Evolutionary conservation across 108 stramenopile genomes (phyloP), one percentile per base, ranked within the genome.

Genomic region (Mayamaea pseudoterrestris): DNA sequence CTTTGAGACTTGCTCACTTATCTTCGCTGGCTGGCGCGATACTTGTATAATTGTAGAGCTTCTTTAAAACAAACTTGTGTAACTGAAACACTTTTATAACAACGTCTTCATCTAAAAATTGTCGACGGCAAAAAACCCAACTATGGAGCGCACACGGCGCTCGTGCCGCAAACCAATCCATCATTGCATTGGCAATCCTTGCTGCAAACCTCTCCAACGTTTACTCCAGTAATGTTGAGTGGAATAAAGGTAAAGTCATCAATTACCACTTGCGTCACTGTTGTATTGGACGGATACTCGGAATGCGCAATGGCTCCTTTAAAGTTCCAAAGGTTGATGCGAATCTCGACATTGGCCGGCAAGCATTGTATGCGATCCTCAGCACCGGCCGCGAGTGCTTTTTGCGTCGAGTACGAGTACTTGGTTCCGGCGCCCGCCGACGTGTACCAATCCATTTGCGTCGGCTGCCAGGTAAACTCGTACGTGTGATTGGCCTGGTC

Each of bases 241-340:
- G 41, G 41, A 7, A 7, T 14, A 17, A 14, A 42, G 41, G 8
- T 14, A 16, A 42, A 11, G 16, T 42, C 41, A 17, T 42, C 41
- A 42, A 42, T 16, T 8, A 42, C 41, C 16, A 42, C 41, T 42
- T 14, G 7, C 41, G 17, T 16, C 8, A n/a, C 41, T 7, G 11
- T 7, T n/a, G n/a, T n/a, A n/a, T 8, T 42, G 8, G 8, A 8
- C 17, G 8, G n/a, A 7, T 14, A 16, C 11, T 16, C 41, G 8
- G 41, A 11, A n/a, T 11, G 41, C 12, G 41, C 12, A 68, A 30
- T 27, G 49, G 26, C 17, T 54, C 58, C 18, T 55, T 61, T 16
- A 61, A 29, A 2, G 60, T 50, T 17, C 51, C 32, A 53, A 62
- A 74, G 18, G 67, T 68, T 3, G 25, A 27, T 24, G n/a, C 45